A percentile compares a stretch with the other conserved stretches of the same genome.
These are phyloP conservation scores for Thelonectria rubi DNA, from an alignment of 2,329 filamentous ascomycete genomes.

Conservation along the genomic window DNA sequence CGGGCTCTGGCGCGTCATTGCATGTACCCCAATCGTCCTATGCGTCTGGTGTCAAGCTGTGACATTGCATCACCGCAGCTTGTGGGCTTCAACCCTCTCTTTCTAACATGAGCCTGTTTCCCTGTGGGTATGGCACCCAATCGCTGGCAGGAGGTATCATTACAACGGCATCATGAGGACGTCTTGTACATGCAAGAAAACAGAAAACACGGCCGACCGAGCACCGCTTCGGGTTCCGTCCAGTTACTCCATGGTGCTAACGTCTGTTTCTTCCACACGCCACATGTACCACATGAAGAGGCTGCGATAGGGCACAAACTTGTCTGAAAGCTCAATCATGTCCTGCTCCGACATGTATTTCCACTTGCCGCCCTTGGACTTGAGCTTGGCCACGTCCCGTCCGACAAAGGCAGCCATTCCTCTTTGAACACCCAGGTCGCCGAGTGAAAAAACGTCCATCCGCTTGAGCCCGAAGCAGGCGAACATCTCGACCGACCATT, in stretches of 20 bases:
- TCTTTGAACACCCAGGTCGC: conserved; percentile 92
- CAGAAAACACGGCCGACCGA: conserved; percentile 29
- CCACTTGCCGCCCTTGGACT: conserved; percentile 85
- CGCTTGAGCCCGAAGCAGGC: conserved; percentile 94
- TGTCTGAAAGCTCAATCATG: conserved; percentile 83
- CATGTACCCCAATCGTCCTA: conserved; percentile 21
- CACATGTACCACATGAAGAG: conserved; percentile 99
- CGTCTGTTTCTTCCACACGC: conserved; percentile 82
- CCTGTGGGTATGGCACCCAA: conserved; percentile 11
- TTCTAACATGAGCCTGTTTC: conserved; percentile 3
- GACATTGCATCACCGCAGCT: conserved; percentile 33
- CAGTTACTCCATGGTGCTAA: conserved; percentile 64
- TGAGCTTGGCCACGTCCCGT: conserved; percentile 83
- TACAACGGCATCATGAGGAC: not conserved
- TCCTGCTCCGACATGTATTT: conserved; percentile 97
- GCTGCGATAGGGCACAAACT: conserved; percentile 87
- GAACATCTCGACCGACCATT: conserved; percentile 98
- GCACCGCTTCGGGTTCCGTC: conserved; percentile 20
- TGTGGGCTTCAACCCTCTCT: conserved; percentile 9
- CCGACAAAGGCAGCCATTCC: conserved; percentile 92
- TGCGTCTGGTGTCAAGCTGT: conserved; percentile 6
- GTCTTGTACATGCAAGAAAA: conserved; percentile 11
- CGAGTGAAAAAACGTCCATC: conserved; percentile 91
- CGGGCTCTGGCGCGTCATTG: conserved; percentile 15
- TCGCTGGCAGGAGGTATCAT: conserved; percentile 8